Evolutionary conservation across 345 rosid species (phyloP).

Genomic region (Combretum micranthum): DNA sequence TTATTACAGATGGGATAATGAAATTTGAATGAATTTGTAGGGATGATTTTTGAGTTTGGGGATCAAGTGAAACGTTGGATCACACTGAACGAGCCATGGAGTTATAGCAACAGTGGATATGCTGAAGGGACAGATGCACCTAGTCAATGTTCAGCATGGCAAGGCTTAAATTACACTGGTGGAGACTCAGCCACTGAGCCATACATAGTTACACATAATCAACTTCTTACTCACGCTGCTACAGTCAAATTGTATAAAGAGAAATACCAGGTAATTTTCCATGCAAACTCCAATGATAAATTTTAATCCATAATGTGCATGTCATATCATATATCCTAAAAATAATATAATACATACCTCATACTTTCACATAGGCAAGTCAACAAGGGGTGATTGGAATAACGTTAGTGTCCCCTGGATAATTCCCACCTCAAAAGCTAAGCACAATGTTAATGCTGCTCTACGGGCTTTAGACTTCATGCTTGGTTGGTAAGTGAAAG

Average conservation of each 20-base stretch:
- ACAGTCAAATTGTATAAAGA: slow-evolving; percentile 26
- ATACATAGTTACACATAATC: slow-evolving; percentile 23
- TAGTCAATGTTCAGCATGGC: slow-evolving; percentile 31
- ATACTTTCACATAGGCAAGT: not conserved
- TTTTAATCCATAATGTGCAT: too few species aligned
- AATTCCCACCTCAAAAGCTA: slow-evolving; percentile 6
- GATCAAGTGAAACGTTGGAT: slow-evolving; percentile 45
- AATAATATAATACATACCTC: not conserved
- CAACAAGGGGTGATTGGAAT: slow-evolving; percentile 15
- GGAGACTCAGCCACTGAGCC: slow-evolving; percentile 43
- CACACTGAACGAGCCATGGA: slow-evolving; percentile 36
- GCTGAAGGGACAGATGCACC: slow-evolving; percentile 13
- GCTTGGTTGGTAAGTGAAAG: too few species aligned
- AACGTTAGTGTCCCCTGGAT: slow-evolving; percentile 1
- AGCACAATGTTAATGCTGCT: too few species aligned
- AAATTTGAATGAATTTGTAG: slow-evolving; percentile 8
- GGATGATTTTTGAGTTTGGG: slow-evolving; percentile 31
- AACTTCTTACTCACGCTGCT: slow-evolving; percentile 38
- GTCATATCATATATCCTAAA: too few species aligned
- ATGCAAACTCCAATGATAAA: not conserved
- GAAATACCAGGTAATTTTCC: slow-evolving; percentile 16
- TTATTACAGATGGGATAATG: too few species aligned
- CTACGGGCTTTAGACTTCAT: too few species aligned
- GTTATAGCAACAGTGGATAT: slow-evolving; percentile 15
- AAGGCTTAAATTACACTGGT: slow-evolving; percentile 15